Conservation (phyloP, 108 stramenopile species). For the Nitzschia putrida region DNA sequence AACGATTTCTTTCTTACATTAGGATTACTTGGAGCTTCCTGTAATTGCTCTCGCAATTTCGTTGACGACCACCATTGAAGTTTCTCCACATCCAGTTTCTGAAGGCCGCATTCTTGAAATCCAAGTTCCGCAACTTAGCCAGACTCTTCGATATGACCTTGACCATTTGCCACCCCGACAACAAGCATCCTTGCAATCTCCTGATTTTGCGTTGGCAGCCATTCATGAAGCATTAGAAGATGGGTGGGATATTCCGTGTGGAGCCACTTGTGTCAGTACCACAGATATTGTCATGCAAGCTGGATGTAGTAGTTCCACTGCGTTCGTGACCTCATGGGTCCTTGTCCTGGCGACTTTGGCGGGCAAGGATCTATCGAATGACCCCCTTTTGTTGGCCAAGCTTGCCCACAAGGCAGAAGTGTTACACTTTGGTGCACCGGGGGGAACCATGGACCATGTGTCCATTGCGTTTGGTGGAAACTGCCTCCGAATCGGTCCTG, state of each 20-base stretch:
- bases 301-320: conserved; percentile 40
- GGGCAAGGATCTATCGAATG: neutral
- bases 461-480: conserved; percentile 21
- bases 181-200: conserved; percentile 2
- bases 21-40: conserved; percentile 42
- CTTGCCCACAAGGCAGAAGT: conserved; percentile 39
- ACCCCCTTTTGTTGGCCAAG: conserved; percentile 20
- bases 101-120: conserved; percentile 5
- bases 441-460: conserved; percentile 50
- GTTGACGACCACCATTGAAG: conserved; percentile 25
- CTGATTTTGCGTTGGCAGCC: conserved; percentile 46
- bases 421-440: conserved; percentile 43
- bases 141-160: conserved; percentile 18
- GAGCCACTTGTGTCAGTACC: conserved; percentile 29
- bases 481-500: conserved; percentile 42
- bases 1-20: neutral
- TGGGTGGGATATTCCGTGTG: conserved; percentile 27
- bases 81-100: neutral
- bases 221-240: conserved; percentile 40
- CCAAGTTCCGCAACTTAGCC: conserved; percentile 12
- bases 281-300: conserved; percentile 36
- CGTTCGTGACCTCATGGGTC: conserved; percentile 35
- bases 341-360: conserved; percentile 24
- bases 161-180: conserved; percentile 26
- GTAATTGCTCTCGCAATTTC: conserved; percentile 43